Percentiles rank a stretch among this genome's conserved stretches.
Conservation (phyloP, 495 filamentous ascomycete species). For the Talaromyces ruber region DNA sequence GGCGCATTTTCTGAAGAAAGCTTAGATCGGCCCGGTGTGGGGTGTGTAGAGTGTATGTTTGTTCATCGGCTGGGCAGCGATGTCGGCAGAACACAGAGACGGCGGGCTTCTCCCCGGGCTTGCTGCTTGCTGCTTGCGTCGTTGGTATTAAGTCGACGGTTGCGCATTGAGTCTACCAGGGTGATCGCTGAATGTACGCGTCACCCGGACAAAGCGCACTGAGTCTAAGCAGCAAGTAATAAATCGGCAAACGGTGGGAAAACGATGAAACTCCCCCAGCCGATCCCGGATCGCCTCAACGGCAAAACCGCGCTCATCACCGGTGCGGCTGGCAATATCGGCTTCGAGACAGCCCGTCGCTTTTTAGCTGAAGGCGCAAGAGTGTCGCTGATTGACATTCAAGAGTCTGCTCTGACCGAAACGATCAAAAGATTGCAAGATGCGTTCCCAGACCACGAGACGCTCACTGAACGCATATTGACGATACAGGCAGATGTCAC, state of each 20-base stretch:
- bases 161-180: not conserved
- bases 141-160: not conserved
- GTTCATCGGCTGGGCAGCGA: not conserved
- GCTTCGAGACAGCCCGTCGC: constrained; percentile 11
- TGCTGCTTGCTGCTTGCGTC: not conserved
- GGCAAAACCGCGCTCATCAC: constrained; percentile 12
- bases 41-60: not conserved
- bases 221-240: not conserved
- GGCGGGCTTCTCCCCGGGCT: not conserved
- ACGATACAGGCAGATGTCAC: constrained; percentile 15
- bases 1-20: no score
- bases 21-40: not conserved
- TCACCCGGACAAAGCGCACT: not conserved
- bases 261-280: not conserved
- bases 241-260: not conserved
- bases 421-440: not conserved
- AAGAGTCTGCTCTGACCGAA: not conserved
- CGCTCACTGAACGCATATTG: constrained; percentile 7
- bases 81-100: not conserved
- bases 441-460: not conserved
- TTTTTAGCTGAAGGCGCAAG: constrained; percentile 13
- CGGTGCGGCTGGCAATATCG: constrained; percentile 14
- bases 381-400: constrained; percentile 10
- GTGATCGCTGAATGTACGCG: not conserved
- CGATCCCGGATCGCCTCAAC: constrained; percentile 12